These are phyloP conservation scores for Mycena metata DNA, from an alignment of 768 basidiomycete species.

Conservation along the genomic window DNA sequence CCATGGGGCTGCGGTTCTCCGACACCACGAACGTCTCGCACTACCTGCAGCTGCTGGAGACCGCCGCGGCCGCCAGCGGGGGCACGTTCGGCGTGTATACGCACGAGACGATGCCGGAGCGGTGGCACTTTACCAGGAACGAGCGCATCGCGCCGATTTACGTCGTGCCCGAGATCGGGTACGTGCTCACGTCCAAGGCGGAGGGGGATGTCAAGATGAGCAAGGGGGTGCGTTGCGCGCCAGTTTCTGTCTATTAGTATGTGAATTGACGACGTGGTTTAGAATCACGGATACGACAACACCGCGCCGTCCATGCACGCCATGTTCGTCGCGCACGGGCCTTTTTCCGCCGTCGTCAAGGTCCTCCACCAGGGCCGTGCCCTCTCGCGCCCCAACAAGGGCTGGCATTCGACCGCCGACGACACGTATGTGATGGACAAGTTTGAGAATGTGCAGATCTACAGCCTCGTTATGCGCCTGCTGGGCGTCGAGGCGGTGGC, in stretches of 20 bases:
- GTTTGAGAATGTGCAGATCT: slow-evolving; percentile 90
- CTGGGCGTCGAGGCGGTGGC: slow-evolving; percentile 73
- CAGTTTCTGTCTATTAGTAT: not conserved
- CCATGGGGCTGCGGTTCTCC: slow-evolving; percentile 86
- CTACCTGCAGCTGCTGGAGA: slow-evolving; percentile 67
- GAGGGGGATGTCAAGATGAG: slow-evolving; percentile 73
- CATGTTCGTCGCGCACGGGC: slow-evolving; percentile 93
- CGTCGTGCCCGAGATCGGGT: slow-evolving; percentile 85
- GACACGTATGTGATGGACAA: slow-evolving; percentile 81
- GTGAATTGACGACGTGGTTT: slow-evolving; percentile 1
- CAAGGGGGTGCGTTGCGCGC: slow-evolving; percentile 70
- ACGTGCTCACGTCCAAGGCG: slow-evolving; percentile 77
- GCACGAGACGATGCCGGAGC: slow-evolving; percentile 82
- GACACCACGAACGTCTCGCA: slow-evolving; percentile 67
- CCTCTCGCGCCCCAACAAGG: slow-evolving; percentile 53
- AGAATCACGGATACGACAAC: slow-evolving; percentile 96
- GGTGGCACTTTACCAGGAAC: slow-evolving; percentile 81
- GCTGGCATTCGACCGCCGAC: slow-evolving; percentile 77
- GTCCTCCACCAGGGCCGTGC: slow-evolving; percentile 56
- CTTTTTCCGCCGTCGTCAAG: slow-evolving; percentile 82
- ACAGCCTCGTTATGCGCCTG: slow-evolving; percentile 83
- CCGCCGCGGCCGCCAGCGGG: slow-evolving; percentile 63
- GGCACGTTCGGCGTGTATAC: slow-evolving; percentile 87
- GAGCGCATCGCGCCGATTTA: slow-evolving; percentile 92
- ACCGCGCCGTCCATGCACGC: slow-evolving; percentile 83